phyloP scores from a whole-genome alignment of 164 flowering plant genomes.

The Vitis rupestris region DNA sequence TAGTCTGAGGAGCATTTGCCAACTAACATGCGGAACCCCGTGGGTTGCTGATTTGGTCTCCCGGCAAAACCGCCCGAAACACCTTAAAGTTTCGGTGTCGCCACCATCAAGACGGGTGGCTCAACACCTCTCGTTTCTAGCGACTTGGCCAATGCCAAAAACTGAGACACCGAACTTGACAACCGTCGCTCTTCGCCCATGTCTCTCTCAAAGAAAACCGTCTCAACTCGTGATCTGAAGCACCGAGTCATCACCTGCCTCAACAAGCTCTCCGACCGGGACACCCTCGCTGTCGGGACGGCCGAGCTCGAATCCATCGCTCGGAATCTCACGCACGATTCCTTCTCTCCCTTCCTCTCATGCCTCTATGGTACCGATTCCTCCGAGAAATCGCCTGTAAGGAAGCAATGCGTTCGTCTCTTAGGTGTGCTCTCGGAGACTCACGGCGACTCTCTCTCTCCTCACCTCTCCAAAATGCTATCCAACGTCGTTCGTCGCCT shows the following conservation, averaged over 20 bases:
- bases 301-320: conserved; percentile 79
- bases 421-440: conserved; percentile 50
- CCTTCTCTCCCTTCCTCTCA: conserved; percentile 60
- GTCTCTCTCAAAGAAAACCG: conserved; percentile 1
- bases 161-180: neutral
- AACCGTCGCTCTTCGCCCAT: neutral
- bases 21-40: neutral
- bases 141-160: neutral
- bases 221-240: conserved; percentile 51
- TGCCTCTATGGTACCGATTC: conserved; percentile 76
- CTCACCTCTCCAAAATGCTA: conserved; percentile 65
- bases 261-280: conserved; percentile 87
- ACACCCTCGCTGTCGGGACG: conserved; percentile 68
- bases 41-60: neutral
- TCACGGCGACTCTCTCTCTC: conserved; percentile 62
- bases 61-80: neutral
- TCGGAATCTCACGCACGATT: conserved; percentile 38
- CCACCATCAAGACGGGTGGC: neutral
- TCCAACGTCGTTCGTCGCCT: conserved; percentile 61
- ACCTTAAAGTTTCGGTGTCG: neutral
- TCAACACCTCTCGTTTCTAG: too few species aligned
- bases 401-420: conserved; percentile 68
- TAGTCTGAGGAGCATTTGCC: neutral
- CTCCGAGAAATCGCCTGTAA: conserved; percentile 63
- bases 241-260: conserved; percentile 65